Evolutionary conservation across 352 stramenopile species (phyloP).

Genomic region (Globisporangium cederbergense): DNA sequence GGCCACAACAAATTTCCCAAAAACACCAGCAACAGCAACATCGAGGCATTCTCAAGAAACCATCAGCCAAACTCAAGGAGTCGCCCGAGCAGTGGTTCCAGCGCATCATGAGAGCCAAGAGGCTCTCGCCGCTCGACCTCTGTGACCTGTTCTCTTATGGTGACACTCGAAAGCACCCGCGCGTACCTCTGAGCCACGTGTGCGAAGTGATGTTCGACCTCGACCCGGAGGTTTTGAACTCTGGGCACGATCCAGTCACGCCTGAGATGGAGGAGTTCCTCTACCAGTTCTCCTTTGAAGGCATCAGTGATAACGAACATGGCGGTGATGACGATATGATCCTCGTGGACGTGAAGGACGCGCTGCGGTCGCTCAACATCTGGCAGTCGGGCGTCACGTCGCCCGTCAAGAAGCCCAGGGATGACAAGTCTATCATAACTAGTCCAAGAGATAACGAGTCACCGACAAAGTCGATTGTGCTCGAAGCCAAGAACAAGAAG

Average conservation of each 20-base stretch:
- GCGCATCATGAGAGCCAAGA: conserved; percentile 36
- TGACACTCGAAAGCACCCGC: conserved; percentile 29
- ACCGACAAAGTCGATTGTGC: conserved; percentile 14
- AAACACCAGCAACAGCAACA: conserved; percentile 1
- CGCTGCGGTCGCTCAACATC: conserved; percentile 51
- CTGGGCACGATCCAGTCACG: conserved; percentile 38
- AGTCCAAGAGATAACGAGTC: neutral
- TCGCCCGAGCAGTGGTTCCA: conserved; percentile 51
- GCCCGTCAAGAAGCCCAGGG: neutral
- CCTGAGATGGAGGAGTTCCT: conserved; percentile 54
- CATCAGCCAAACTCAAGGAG: conserved; percentile 14
- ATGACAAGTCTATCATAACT: neutral
- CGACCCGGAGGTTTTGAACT: conserved; percentile 18
- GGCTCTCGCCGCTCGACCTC: conserved; percentile 52
- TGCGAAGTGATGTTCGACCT: conserved; percentile 60
- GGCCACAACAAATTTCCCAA: neutral
- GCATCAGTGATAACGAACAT: conserved; percentile 8
- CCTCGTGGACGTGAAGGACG: conserved; percentile 52
- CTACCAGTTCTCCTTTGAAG: conserved; percentile 43
- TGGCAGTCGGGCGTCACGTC: conserved; percentile 27
- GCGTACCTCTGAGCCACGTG: conserved; percentile 43
- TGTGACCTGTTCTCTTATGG: conserved; percentile 53
- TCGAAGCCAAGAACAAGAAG: conserved; percentile 47
- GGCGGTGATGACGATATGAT: conserved; percentile 28
- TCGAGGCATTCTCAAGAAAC: conserved; percentile 1